These are phyloP conservation scores for Elsinoe batatas DNA, from an alignment of 2,329 filamentous ascomycete genomes.

Conservation along the genomic window DNA sequence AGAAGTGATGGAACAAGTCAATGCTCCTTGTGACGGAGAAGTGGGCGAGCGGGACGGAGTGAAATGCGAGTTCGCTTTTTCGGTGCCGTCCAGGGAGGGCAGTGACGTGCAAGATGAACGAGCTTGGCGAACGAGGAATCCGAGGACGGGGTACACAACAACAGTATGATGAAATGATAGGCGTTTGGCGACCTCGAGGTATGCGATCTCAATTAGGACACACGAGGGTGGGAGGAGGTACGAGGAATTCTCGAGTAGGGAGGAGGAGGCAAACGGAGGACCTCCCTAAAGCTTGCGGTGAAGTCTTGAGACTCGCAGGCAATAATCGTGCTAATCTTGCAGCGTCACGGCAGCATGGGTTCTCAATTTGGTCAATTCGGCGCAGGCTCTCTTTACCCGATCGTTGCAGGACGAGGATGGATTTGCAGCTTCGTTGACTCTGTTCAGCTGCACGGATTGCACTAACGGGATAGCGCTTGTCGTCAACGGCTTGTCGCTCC, in stretches of 20 bases:
- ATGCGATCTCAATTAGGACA: too few species aligned
- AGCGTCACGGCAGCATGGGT: not conserved
- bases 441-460: constrained; percentile 11
- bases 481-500: constrained; percentile 13
- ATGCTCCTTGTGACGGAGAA: not conserved
- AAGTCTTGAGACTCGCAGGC: not conserved
- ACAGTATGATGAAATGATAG: not conserved
- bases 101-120: constrained; percentile 13
- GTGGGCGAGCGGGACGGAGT: constrained; percentile 4
- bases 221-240: too few species aligned
- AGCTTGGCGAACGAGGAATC: constrained; percentile 9
- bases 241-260: not conserved
- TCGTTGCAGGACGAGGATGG: not conserved
- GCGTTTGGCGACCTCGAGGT: too few species aligned
- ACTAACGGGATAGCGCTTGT: constrained; percentile 13
- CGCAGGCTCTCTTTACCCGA: not conserved
- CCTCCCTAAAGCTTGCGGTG: not conserved
- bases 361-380: not conserved
- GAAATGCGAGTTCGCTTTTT: not conserved
- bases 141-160: not conserved
- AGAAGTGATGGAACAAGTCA: constrained; percentile 51
- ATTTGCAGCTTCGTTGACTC: not conserved
- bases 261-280: not conserved
- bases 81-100: constrained; percentile 2
- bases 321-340: not conserved